A percentile compares a stretch with the other conserved stretches of the same genome.
These are phyloP conservation scores for Cruciata laevipes DNA, from an alignment of 257 asterid genomes.

Conservation along the genomic window DNA sequence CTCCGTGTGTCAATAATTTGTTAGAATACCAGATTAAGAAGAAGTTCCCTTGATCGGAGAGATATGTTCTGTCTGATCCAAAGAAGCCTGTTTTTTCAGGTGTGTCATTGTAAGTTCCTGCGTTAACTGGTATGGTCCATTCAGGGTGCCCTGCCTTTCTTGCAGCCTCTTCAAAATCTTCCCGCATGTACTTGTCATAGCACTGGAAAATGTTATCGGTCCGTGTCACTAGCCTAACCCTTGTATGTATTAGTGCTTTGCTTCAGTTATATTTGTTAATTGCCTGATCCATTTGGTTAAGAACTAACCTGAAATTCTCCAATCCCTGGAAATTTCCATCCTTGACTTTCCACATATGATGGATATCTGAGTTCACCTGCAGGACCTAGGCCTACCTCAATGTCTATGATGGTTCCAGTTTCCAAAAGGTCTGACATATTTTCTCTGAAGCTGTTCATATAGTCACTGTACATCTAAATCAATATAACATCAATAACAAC, in stretches of 20 bases:
- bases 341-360: conserved; percentile 63
- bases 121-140: conserved; percentile 33
- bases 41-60: conserved; percentile 28
- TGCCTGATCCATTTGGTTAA: neutral
- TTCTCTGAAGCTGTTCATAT: conserved; percentile 65
- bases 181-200: conserved; percentile 31
- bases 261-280: neutral
- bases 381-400: conserved; percentile 88
- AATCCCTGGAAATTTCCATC: conserved; percentile 68
- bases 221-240: neutral
- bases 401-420: conserved; percentile 48
- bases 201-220: conserved; percentile 23
- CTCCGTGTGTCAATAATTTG: conserved; percentile 32
- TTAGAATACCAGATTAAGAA: conserved; percentile 40
- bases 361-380: conserved; percentile 88
- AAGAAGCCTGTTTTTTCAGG: conserved; percentile 34
- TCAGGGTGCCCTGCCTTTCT: conserved; percentile 29
- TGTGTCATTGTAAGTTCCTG: conserved; percentile 34
- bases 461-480: conserved; percentile 64
- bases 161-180: conserved; percentile 27
- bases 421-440: conserved; percentile 52
- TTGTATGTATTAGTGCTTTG: neutral
- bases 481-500: conserved; percentile 5
- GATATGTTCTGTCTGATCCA: conserved; percentile 25
- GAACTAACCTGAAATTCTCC: conserved; percentile 36